Evolutionary conservation across 2,329 filamentous ascomycete species (phyloP).

Genomic region (Claviceps lovelessii): DNA sequence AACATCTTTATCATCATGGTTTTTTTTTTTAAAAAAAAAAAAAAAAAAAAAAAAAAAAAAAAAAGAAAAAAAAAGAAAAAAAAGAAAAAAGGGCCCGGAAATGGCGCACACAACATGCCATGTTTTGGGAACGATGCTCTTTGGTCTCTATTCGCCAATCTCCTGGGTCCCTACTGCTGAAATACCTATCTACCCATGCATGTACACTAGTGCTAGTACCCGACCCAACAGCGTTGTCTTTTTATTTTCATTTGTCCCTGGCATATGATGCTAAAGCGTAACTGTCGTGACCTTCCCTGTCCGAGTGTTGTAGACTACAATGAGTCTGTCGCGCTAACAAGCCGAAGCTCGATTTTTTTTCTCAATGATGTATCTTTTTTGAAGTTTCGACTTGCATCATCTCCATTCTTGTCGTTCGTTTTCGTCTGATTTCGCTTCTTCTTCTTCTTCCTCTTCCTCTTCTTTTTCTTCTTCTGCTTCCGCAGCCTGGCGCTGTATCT

Average conservation of each 20-base stretch:
- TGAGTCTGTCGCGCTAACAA: neutral
- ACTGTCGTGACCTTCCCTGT: neutral
- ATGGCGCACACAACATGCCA: neutral
- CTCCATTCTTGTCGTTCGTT: neutral
- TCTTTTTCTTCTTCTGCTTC: neutral
- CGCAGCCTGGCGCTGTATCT: conserved; percentile 4
- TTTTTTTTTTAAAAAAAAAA: too few species aligned
- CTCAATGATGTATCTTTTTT: neutral
- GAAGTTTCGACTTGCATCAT: neutral
- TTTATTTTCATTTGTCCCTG: neutral
- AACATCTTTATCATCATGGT: too few species aligned
- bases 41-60: too few species aligned
- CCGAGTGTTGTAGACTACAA: neutral
- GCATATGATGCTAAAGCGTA: neutral
- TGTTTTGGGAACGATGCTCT: neutral
- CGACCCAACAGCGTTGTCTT: conserved; percentile 1
- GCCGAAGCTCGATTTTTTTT: neutral
- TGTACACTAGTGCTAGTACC: neutral
- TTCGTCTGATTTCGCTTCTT: neutral
- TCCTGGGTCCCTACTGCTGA: neutral
- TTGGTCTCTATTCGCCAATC: neutral
- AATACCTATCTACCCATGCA: neutral
- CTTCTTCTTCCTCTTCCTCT: neutral
- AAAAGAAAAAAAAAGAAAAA: neutral
- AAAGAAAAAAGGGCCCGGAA: neutral